A percentile compares a stretch with the other conserved stretches of the same genome.
Evolutionary conservation across 306 rosid species (phyloP).

Genomic region (Pyrus bretschneideri): DNA sequence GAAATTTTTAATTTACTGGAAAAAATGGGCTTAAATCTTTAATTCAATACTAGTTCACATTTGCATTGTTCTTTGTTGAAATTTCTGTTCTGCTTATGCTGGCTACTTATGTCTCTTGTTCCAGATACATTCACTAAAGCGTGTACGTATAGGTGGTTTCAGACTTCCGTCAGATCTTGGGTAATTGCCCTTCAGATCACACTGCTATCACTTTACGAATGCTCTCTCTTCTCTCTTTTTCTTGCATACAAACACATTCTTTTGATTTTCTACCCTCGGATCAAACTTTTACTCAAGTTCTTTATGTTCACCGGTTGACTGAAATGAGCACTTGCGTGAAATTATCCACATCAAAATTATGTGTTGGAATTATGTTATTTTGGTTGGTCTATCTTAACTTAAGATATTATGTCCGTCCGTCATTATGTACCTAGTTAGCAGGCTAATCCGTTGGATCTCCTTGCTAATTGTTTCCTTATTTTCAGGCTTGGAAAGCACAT

Average conservation of each 20-base stretch:
- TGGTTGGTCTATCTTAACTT: neutral
- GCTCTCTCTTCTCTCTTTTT: no score
- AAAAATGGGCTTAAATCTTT: neutral
- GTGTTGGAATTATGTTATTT: neutral
- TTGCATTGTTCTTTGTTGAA: neutral
- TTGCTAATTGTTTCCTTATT: conserved; percentile 10
- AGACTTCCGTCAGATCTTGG: conserved; percentile 90
- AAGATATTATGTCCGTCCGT: neutral
- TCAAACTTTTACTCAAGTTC: no score
- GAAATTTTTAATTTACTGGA: no score
- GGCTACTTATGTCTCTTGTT: conserved; percentile 10
- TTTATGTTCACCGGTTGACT: no score
- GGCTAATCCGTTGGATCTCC: neutral
- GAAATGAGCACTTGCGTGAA: neutral
- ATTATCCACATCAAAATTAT: no score
- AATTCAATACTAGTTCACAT: no score
- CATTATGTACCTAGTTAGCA: neutral
- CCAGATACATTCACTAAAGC: conserved; percentile 85
- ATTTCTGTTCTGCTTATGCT: conserved; percentile 16
- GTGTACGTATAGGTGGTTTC: conserved; percentile 74
- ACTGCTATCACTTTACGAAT: neutral
- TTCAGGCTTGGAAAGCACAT: conserved; percentile 77
- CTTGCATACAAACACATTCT: no score
- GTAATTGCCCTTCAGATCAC: conserved; percentile 33
- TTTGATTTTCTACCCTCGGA: no score